Evolutionary conservation across 1,284 basidiomycete species (phyloP), one percentile per base, ranked within the genome.

Genomic region (Naganishia liquefaciens): DNA sequence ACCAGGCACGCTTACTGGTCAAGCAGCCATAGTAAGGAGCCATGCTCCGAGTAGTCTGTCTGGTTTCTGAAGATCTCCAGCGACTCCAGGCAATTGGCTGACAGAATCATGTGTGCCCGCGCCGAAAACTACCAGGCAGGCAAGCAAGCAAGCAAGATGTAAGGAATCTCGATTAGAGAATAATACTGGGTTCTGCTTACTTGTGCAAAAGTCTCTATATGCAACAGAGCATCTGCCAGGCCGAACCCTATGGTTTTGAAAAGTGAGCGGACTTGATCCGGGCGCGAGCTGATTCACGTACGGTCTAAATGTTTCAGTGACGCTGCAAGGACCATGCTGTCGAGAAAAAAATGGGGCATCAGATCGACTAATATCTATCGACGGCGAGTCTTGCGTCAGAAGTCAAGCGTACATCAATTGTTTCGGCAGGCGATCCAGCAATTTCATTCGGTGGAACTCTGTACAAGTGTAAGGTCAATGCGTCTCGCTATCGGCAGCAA

Each of bases 31-130:
- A 97, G 81, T 50, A 99, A 78, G 44, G 90, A 91, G 0, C 94
- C 95, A 58, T 81, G 84, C 25, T 83, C 81, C 9, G 84, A 85
- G 57, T 85, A 85, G 74, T 94, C 88, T 0, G 91, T 93, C 71
- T 91, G 88, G 71, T 96, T 96, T 33, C 86, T 84, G 74, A 91
- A 93, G n/a, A 96, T 86, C 76, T 96, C 93, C 57, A 98, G 80
- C 73, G 98, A 97, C 30, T 84, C 83, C 17, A 98, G 79, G 0
- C 95, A 96, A 73, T 92, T 94, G 44, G 87, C 87, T 64, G 89
- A 91, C 53, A 99, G 82, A 17, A 93, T 82, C 93, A 98, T 96
- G 69, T 91, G 88, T 0, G 87, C 85, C 50, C 85, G 84, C 43
- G 86, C 86, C 0, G 89, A 83, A 73, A 98, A 98, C 71, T 80